phyloP scores from a whole-genome alignment of 164 flowering plant genomes.

The Annona cherimola region DNA sequence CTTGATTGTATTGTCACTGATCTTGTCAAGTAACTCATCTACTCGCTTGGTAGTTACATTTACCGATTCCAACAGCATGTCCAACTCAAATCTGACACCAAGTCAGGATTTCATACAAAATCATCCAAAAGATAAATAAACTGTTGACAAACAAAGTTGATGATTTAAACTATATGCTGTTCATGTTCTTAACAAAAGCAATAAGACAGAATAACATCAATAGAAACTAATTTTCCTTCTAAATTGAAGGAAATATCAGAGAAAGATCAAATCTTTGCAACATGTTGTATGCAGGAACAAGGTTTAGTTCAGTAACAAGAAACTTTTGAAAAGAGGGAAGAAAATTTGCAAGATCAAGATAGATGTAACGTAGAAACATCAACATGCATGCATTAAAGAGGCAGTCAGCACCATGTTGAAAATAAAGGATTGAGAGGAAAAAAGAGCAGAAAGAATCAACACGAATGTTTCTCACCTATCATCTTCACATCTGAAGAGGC shows the following conservation, averaged over 20 bases:
- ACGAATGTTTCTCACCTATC: conserved; percentile 53
- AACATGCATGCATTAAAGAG: not conserved
- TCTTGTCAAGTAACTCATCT: conserved; percentile 74
- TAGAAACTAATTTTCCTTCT: too few relatives aligned
- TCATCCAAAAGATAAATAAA: not conserved
- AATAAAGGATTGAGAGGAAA: not conserved
- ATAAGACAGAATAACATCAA: too few relatives aligned
- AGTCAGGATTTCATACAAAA: not conserved
- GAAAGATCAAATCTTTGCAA: too few relatives aligned
- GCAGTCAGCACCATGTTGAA: not conserved
- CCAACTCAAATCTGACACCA: conserved; percentile 81
- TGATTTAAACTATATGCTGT: too few relatives aligned
- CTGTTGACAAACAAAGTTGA: too few relatives aligned
- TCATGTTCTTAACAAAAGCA: too few relatives aligned
- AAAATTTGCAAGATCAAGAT: too few relatives aligned
- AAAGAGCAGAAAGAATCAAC: not conserved
- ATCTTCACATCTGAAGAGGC: conserved; percentile 96
- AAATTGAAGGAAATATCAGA: too few relatives aligned
- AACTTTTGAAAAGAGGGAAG: too few relatives aligned
- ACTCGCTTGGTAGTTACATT: conserved; percentile 72
- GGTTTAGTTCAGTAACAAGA: too few relatives aligned
- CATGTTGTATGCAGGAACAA: too few relatives aligned
- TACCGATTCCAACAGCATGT: conserved; percentile 91
- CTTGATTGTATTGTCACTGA: conserved; percentile 43
- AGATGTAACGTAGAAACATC: too few relatives aligned